Base-by-base conservation (phyloP, 192 early-diverging fungal genomes). In the Rhizophagus prolifer region DNA sequence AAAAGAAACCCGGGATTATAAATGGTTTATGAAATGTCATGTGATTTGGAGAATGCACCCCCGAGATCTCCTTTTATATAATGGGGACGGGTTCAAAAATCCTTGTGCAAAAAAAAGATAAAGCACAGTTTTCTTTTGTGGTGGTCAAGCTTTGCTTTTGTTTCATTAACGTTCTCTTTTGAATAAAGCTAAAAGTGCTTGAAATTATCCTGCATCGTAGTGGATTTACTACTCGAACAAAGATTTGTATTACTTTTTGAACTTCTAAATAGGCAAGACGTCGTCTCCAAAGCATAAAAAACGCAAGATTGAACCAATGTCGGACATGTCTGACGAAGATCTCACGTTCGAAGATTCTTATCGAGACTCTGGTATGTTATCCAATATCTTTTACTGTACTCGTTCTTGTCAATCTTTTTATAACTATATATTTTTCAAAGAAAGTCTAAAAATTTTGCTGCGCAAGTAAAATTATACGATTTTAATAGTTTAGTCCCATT, bases 221-320 rank as follows among this genome's bases (percentile, higher is more conserved):
- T 50, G 47, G 47, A 54, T 7, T 16, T 54, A 19, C 50, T 54
- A 54, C 50, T 21, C 6, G 50, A 54, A 54, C 6, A 5, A 54
- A 54, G 50, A 54, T 54, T 54, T 54, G 50, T 54, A 54, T 54
- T 21, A 19, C 19, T 21, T 19, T 67, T 66, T 67, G 31, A 67
- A 38, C 65, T 47, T 70, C 19, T 14, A 25, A 70, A n/a, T 30
- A 63, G 64, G 13, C 75, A 76, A 76, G 50, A 76, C 75, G 75
- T 64, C 75, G 54, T 76, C 75, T 28, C 75, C 64, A 67, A 44
- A 75, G 73, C 19, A 59, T 67, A 76, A 76, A 59, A 76, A 58
- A 58, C 54, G 75, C 13, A 76, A 68, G 60, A 76, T 76, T 58
- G 75, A 76, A 76, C 47, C 50, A 31, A 68, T 76, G 75, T 76